Percentiles rank a stretch among this genome's conserved stretches.
Conservation (phyloP, 768 basidiomycete genomes). For the Calocera cornea region DNA sequence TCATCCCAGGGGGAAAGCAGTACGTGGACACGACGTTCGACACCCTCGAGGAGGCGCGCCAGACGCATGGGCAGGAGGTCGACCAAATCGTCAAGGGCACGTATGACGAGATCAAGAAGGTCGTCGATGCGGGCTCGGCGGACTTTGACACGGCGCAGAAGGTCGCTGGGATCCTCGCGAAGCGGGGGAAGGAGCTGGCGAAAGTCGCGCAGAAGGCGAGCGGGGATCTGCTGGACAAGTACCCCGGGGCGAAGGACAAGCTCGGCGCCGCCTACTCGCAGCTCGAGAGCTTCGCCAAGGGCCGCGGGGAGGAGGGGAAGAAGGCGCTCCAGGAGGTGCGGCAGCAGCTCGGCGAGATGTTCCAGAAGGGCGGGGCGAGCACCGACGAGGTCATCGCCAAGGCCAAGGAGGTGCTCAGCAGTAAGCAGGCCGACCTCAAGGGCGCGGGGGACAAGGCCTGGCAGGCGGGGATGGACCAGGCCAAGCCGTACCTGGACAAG, state of each 20-base stretch:
- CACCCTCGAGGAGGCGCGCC: slow-evolving; percentile 27
- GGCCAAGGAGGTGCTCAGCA: slow-evolving; percentile 15
- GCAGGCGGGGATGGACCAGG: slow-evolving; percentile 18
- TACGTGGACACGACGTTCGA: slow-evolving; percentile 35
- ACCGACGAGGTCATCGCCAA: slow-evolving; percentile 21
- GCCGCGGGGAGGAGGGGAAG: slow-evolving; percentile 23
- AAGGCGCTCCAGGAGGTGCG: slow-evolving; percentile 20
- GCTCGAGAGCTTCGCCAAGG: slow-evolving; percentile 19
- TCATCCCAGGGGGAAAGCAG: slow-evolving; percentile 29
- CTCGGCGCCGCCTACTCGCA: slow-evolving; percentile 23
- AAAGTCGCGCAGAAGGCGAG: slow-evolving; percentile 24
- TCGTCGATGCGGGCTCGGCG: slow-evolving; percentile 17
- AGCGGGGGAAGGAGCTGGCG: slow-evolving; percentile 20
- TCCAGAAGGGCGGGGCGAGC: slow-evolving; percentile 20
- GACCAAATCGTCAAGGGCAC: slow-evolving; percentile 26
- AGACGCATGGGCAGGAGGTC: slow-evolving; percentile 31
- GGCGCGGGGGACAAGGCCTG: slow-evolving; percentile 20
- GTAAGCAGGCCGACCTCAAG: slow-evolving; percentile 14
- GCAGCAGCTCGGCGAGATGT: slow-evolving; percentile 17
- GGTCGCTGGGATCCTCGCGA: slow-evolving; percentile 20
- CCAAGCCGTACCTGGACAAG: slow-evolving; percentile 21
- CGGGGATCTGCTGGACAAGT: slow-evolving; percentile 20
- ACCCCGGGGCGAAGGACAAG: slow-evolving; percentile 23
- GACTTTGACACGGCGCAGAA: slow-evolving; percentile 22
- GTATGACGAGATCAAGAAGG: slow-evolving; percentile 26